Percentiles rank a stretch among this genome's conserved stretches.
phyloP scores from a whole-genome alignment of 306 rosid genomes.

The Prunus kanzakura region DNA sequence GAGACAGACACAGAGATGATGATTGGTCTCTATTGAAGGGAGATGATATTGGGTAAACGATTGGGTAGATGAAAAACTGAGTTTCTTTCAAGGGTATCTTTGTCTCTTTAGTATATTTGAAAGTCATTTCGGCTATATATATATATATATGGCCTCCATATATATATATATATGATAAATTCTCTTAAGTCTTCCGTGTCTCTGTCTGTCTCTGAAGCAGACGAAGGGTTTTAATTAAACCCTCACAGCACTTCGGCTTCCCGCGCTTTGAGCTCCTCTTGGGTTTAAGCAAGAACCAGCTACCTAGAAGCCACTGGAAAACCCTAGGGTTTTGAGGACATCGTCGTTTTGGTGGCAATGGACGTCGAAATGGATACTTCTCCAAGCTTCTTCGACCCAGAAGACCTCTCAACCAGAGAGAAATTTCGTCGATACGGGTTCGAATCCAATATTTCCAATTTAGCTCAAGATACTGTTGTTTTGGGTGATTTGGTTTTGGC shows the following conservation, averaged over 20 bases:
- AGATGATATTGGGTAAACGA: conserved; percentile 1
- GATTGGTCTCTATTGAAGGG: conserved; percentile 7
- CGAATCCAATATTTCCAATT: not conserved
- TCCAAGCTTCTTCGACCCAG: conserved; percentile 65
- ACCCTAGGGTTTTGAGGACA: not conserved
- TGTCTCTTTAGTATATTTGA: too few species aligned
- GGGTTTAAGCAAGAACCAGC: conserved; percentile 32
- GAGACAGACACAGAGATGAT: not conserved
- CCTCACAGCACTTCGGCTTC: conserved; percentile 8
- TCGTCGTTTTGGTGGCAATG: conserved; percentile 23
- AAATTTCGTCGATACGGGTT: conserved; percentile 83
- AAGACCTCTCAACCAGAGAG: conserved; percentile 61
- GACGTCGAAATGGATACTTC: conserved; percentile 66
- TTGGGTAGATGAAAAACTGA: not conserved
- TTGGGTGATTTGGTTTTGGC: not conserved
- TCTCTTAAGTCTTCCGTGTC: not conserved
- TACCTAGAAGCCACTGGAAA: not conserved
- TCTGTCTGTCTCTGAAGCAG: not conserved
- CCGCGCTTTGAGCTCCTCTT: conserved; percentile 37
- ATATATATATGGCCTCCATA: too few species aligned
- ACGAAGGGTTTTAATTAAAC: not conserved
- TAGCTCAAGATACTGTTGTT: not conserved
- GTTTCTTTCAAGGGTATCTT: too few species aligned
- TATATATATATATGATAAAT: too few species aligned
- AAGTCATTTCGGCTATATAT: too few species aligned